Base-by-base conservation (phyloP, 495 filamentous ascomycete genomes). In the Rhizodiscina lignyota region DNA sequence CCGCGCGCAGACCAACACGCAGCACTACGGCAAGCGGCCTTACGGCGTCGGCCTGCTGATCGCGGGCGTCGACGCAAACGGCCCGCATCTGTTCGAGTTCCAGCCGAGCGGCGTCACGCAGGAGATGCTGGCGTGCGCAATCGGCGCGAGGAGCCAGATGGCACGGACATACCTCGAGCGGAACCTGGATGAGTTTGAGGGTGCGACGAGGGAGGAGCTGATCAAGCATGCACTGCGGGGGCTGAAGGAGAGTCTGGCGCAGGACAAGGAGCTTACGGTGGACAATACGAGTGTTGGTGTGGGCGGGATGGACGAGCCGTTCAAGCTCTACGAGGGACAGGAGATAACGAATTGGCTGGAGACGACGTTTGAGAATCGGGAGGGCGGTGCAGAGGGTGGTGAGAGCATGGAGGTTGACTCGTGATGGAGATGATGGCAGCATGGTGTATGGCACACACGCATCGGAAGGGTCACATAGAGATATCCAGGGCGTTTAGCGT, bases 51-150 rank as follows among this genome's bases (percentile, higher is more conserved):
- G 89, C 1, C 67, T 97, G 26, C 71, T 97, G 21, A 77, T 96
- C 33, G 86, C 85, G 2, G 89, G 89, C 37, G 83, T 94, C 31
- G 91, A 97, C 56, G 81, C 86, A 45, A 72, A 76, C 10, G 89
- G 89, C 18, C 82, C 89, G 13, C 89, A 96, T 62, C 68, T 97
- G 15, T 97, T 91, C 63, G 89, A 97, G 62, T 97, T 97, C 72
- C 86, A 94, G 60, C 89, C 89, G 4, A 80, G 72, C 28, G 89
- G 89, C 21, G 77, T 96, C 70, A 92, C 85, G 45, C 77, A 94
- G 49, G 91, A 96, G 70, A 94, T 96, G 81, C 49, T 77, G 18
- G 89, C 89, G 5, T 91, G 83, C 50, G 85, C 84, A 19, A 97
- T 97, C 53, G 89, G 89, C 18, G 89, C 89, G 28, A 71, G 89